These are phyloP conservation scores for Tolypocladium paradoxum DNA, from an alignment of 2,329 filamentous ascomycete species.

Conservation along the genomic window DNA sequence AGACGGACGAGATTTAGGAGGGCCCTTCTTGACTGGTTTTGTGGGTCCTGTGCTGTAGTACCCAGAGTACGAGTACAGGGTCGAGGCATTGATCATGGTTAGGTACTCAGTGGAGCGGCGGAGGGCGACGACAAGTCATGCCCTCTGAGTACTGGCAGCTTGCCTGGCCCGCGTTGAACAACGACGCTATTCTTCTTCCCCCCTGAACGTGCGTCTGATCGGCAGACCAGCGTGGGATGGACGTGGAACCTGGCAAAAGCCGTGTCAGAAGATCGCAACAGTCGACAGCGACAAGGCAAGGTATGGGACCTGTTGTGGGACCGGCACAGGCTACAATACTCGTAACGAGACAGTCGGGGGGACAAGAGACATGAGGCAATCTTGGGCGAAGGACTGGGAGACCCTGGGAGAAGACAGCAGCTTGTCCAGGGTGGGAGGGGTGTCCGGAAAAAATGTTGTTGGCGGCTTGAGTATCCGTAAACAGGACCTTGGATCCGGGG, in stretches of 20 bases:
- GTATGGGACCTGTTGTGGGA: conserved; percentile 2
- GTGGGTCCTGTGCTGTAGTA: conserved; percentile 11
- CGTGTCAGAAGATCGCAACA: background rate
- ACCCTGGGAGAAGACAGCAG: background rate
- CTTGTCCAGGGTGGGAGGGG: conserved; percentile 2
- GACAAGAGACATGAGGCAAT: conserved; percentile 2
- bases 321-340: conserved; percentile 4
- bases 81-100: conserved; percentile 8
- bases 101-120: conserved; percentile 5
- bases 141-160: conserved; percentile 4
- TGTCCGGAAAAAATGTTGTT: conserved; percentile 2
- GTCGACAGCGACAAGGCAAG: background rate
- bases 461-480: background rate
- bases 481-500: conserved; percentile 3
- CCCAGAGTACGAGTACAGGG: conserved; percentile 15
- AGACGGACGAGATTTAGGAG: conserved; percentile 4
- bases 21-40: conserved; percentile 1
- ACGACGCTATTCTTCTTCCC: conserved; percentile 4
- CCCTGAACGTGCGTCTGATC: background rate
- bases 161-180: conserved; percentile 3
- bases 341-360: background rate
- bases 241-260: background rate
- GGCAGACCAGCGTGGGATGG: conserved; percentile 1
- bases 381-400: conserved; percentile 1
- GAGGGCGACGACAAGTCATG: conserved; percentile 7